Conservation (phyloP, 345 rosid species). For the Citrus maxima region DNA sequence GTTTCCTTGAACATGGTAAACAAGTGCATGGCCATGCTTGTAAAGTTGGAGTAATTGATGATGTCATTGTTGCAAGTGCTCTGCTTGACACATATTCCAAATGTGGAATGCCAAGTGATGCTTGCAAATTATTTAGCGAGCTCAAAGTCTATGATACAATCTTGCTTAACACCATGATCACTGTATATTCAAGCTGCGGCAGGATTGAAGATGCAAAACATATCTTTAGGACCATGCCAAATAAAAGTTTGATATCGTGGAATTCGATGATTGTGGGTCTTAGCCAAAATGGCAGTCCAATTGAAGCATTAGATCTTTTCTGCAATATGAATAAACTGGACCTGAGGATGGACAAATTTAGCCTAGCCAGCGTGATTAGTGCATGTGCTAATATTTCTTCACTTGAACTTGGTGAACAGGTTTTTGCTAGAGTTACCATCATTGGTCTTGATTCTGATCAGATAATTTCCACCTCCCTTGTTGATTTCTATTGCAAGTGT, state of each 20-base stretch:
- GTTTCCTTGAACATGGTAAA: conserved; percentile 22
- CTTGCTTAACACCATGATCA: conserved; percentile 79
- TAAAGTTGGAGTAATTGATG: conserved; percentile 45
- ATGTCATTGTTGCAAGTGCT: conserved; percentile 36
- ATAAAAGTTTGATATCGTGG: conserved; percentile 79
- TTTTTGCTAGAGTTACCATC: conserved; percentile 53
- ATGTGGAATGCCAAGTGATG: conserved; percentile 55
- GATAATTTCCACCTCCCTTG: conserved; percentile 64
- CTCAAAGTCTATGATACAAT: conserved; percentile 58
- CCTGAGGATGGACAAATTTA: conserved; percentile 58
- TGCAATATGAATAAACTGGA: conserved; percentile 55
- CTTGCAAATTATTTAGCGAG: conserved; percentile 67
- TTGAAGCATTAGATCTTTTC: conserved; percentile 65
- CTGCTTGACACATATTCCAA: conserved; percentile 51
- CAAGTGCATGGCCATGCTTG: conserved; percentile 51
- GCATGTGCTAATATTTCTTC: conserved; percentile 67
- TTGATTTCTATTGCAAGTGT: conserved; percentile 78
- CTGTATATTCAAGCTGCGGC: conserved; percentile 64
- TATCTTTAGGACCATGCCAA: conserved; percentile 48
- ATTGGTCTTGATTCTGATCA: conserved; percentile 67
- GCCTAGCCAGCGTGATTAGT: conserved; percentile 64
- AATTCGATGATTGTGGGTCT: conserved; percentile 80
- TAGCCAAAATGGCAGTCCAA: conserved; percentile 65
- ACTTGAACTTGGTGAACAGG: conserved; percentile 72
- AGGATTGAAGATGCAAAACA: conserved; percentile 67